These are phyloP conservation scores for Limnanthes douglasii DNA, from an alignment of 345 rosid genomes.

Conservation along the genomic window DNA sequence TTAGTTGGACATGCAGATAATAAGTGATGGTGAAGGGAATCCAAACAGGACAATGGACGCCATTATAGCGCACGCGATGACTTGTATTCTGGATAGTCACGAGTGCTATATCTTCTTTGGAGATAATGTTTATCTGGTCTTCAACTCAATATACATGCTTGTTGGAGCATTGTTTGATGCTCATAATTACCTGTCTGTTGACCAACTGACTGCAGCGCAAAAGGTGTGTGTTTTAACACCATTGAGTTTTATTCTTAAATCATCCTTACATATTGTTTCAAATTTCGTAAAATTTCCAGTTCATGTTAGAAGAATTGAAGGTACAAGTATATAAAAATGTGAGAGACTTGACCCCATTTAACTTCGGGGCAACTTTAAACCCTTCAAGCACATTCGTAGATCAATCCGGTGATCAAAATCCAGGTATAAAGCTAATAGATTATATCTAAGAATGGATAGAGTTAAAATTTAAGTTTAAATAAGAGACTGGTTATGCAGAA, in stretches of 20 bases:
- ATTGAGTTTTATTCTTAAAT: too few species aligned
- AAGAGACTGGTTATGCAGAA: too few species aligned
- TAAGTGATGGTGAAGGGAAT: conserved; percentile 20
- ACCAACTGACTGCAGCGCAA: conserved; percentile 13
- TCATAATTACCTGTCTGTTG: conserved; percentile 10
- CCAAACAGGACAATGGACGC: conserved; percentile 29
- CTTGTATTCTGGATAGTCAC: conserved; percentile 25
- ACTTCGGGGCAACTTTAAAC: too few species aligned
- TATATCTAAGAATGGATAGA: too few species aligned
- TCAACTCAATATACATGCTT: conserved; percentile 24
- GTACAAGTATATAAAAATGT: conserved; percentile 23
- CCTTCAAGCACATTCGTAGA: too few species aligned
- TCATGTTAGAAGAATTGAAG: conserved; percentile 24
- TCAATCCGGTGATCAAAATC: too few species aligned
- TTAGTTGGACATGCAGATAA: conserved; percentile 28
- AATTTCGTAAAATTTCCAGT: conserved; percentile 13
- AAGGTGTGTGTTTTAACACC: conserved; percentile 22
- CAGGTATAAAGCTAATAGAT: too few species aligned
- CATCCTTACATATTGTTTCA: too few species aligned
- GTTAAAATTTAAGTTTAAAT: too few species aligned
- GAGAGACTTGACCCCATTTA: too few species aligned
- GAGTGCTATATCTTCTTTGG: conserved; percentile 15
- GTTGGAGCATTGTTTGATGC: conserved; percentile 26
- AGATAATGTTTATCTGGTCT: conserved; percentile 15
- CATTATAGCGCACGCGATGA: conserved; percentile 31